A percentile compares a stretch with the other conserved stretches of the same genome.
These are phyloP conservation scores for Eimeria acervulina DNA, from an alignment of 169 alveolate genomes.

Conservation along the genomic window DNA sequence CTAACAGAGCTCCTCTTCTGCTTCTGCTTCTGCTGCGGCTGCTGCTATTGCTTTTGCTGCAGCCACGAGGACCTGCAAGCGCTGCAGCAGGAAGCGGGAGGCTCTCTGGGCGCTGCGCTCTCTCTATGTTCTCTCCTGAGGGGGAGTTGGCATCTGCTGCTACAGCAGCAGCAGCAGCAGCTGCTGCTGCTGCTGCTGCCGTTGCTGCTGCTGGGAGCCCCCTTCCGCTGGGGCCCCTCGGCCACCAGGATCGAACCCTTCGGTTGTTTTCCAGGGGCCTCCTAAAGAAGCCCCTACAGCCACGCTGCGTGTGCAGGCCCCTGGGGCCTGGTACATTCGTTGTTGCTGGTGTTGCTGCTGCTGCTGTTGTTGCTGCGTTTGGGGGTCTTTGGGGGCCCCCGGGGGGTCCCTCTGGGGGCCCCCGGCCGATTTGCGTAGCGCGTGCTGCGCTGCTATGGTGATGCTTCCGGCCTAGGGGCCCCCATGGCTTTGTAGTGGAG, in stretches of 20 bases:
- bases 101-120: not conserved
- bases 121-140: not conserved
- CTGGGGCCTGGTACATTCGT: not conserved
- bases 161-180: not conserved
- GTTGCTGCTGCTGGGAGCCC: not conserved
- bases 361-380: not conserved
- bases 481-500: not conserved
- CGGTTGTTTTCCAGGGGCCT: slow-evolving; percentile 21
- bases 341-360: not conserved
- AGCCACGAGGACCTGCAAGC: not conserved
- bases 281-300: not conserved
- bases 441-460: not conserved
- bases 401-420: too few species aligned
- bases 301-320: not conserved
- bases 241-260: slow-evolving; percentile 55
- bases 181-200: not conserved
- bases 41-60: not conserved
- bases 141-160: not conserved
- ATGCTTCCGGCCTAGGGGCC: not conserved
- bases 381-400: not conserved
- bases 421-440: too few species aligned
- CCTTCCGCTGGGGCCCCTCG: not conserved
- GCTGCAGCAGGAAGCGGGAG: slow-evolving; percentile 4
- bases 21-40: not conserved
- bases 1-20: too few species aligned